Base-by-base conservation (phyloP, 1,284 basidiomycete species). In the Athelia sp. region DNA sequence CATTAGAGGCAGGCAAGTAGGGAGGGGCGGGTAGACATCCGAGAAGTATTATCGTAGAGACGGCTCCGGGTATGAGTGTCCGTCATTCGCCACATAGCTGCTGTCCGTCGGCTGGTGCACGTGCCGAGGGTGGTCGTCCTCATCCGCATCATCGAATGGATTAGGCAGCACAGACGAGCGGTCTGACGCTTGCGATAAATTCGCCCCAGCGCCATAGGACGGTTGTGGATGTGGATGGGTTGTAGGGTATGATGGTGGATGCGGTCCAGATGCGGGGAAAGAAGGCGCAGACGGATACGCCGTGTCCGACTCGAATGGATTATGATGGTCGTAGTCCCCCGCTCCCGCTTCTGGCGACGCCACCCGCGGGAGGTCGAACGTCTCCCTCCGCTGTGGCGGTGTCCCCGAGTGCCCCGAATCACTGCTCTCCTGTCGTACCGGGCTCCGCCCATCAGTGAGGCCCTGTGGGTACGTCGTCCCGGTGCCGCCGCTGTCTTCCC, bases 361-460 rank as follows among this genome's bases (percentile, higher is more conserved):
- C n/a, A 44, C 23, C 4, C 43, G 43, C 19, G 43, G 18, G 8
- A 44, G 8, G 23, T 44, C 43, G 17, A 26, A 44, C 10, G 21
- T 22, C 6, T 44, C 43, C 11, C 6, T n/a, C 8, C 43, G 14
- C 13, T 56, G 58, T 14, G 60, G 48, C 36, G 40, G 9, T 24
- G 57, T 29, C 26, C 26, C 26, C n/a, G n/a, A n/a, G 63, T 65
- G 65, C 68, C 23, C 35, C 43, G 54, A 56, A 24, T 64, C 64
- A 22, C 60, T 51, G 29, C 60, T 66, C 34, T 59, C 58, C 3
- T 65, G 62, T 15, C 56, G 59, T 17, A 46, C 18, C 43, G 19
- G 48, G 3, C 31, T 17, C 11, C 48, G 38, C 19, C 56, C 61
- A n/a, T 50, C 56, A 3, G 49, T 15, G 26, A 50, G 8, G 23